Percentiles rank a stretch among this genome's conserved stretches.
These are phyloP conservation scores for Adenanthera pavonina DNA, from an alignment of 306 rosid genomes.

Conservation along the genomic window DNA sequence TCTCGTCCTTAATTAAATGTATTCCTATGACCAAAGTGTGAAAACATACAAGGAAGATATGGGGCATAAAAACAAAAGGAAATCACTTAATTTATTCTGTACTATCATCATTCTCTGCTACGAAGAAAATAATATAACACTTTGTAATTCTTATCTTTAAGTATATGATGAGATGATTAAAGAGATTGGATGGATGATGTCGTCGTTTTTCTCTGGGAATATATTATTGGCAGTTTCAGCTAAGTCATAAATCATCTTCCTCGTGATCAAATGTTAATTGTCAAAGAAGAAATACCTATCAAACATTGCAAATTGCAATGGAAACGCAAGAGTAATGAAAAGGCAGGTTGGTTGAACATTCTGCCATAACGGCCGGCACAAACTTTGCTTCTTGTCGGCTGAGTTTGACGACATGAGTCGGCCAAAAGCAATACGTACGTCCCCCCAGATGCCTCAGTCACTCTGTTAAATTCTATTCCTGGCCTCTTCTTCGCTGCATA, in stretches of 20 bases:
- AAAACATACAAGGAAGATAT: too few relatives aligned
- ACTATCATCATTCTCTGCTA: too few relatives aligned
- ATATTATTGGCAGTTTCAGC: not conserved
- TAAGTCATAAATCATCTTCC: not conserved
- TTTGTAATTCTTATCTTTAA: not conserved
- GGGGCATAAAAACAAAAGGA: too few relatives aligned
- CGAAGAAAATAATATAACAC: not conserved
- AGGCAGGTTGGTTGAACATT: conserved; percentile 51
- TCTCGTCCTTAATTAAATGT: too few relatives aligned
- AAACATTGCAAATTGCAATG: not conserved
- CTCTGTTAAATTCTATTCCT: not conserved
- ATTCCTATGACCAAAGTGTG: too few relatives aligned
- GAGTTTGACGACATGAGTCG: conserved; percentile 20
- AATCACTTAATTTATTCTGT: too few relatives aligned
- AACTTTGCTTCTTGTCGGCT: conserved; percentile 64
- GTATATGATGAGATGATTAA: not conserved
- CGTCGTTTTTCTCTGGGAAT: not conserved
- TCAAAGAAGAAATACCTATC: not conserved
- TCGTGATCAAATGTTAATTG: not conserved
- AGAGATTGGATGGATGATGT: not conserved
- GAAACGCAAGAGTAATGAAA: conserved; percentile 38
- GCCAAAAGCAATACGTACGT: conserved; percentile 35
- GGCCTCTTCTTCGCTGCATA: not conserved
- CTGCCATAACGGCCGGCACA: conserved; percentile 56
- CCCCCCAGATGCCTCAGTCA: not conserved